Evolutionary conservation across 106 monocot genomes (phyloP).

Genomic region (Xerophyta viscosa): DNA sequence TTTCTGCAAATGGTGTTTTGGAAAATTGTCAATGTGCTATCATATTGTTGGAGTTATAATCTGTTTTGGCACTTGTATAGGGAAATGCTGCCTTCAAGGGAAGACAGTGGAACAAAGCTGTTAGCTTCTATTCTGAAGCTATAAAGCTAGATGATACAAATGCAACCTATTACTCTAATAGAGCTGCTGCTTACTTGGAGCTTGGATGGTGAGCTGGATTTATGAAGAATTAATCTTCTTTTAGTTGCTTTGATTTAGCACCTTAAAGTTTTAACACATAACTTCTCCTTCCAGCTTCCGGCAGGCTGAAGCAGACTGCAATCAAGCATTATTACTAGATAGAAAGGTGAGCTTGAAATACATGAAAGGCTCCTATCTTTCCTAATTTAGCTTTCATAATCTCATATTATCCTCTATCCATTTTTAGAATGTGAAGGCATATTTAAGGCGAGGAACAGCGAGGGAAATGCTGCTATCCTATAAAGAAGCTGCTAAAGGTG

Average conservation of each 20-base stretch:
- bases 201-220: slow-evolving; percentile 57
- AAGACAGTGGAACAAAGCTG: slow-evolving; percentile 88
- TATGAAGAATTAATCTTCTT: not conserved
- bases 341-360: slow-evolving; percentile 57
- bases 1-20: no score
- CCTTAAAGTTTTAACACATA: not conserved
- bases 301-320: slow-evolving; percentile 95
- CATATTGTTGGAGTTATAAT: no score
- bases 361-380: no score
- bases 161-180: slow-evolving; percentile 86
- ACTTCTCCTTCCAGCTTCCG: slow-evolving; percentile 52
- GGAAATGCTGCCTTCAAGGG: slow-evolving; percentile 93
- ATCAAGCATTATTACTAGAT: slow-evolving; percentile 73
- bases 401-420: no score
- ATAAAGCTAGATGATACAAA: slow-evolving; percentile 68
- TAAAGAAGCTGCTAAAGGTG: slow-evolving; percentile 87
- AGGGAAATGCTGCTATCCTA: slow-evolving; percentile 72
- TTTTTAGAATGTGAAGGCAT: slow-evolving; percentile 89
- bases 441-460: slow-evolving; percentile 85
- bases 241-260: not conserved
- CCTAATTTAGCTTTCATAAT: no score
- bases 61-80: slow-evolving; percentile 14
- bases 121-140: slow-evolving; percentile 78
- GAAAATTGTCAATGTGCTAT: no score
- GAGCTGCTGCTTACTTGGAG: slow-evolving; percentile 94